Evolutionary conservation across 257 asterid species (phyloP), one percentile per base, ranked within the genome.

Genomic region (Linaria vulgaris): DNA sequence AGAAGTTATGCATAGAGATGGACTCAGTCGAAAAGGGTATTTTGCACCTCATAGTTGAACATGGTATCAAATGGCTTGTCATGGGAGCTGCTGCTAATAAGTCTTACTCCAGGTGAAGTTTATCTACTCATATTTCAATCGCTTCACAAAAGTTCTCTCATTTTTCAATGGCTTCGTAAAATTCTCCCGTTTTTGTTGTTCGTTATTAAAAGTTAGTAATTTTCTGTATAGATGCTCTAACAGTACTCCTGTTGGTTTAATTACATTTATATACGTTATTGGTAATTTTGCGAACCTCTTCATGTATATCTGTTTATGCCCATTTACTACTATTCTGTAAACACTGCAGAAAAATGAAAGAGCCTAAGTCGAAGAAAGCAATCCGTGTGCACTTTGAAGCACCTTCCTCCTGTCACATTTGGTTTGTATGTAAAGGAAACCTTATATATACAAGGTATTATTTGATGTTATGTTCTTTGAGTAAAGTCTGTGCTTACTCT

Each of bases 361-460:
- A 68, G 77, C 88, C 77, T 10, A 87, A 70, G 76, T 92, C 96
- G 25, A 83, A 74, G 76, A 92, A 85, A 85, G 99, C 99, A 63
- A 83, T 82, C 59, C 77, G 83, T 58, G 91, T 89, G 39, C 74
- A 75, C 21, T 53, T 23, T 51, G 83, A 83, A 72, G 99, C 99
- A 30, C 94, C 97, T 51, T 34, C 43, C 39, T 83, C 70, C 79
- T 89, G 97, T 72, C 85, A 83, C 72, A 83, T 92, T 67, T 82
- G 91, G 89, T 89, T 92, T 78, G 60, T 80, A 70, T 92, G 97
- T 84, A 92, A 87, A 75, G 99, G 95, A 61, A 78, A 85, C 66
- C 87, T 77, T 58, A 77, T 92, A 46, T 43, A 67, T 43, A 85
- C 90, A 38, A 85, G 99, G 99, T 92, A 79, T 23, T 21, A 6